Base-by-base conservation (phyloP, 2,329 filamentous ascomycete genomes). In the Neurospora crassa region DNA sequence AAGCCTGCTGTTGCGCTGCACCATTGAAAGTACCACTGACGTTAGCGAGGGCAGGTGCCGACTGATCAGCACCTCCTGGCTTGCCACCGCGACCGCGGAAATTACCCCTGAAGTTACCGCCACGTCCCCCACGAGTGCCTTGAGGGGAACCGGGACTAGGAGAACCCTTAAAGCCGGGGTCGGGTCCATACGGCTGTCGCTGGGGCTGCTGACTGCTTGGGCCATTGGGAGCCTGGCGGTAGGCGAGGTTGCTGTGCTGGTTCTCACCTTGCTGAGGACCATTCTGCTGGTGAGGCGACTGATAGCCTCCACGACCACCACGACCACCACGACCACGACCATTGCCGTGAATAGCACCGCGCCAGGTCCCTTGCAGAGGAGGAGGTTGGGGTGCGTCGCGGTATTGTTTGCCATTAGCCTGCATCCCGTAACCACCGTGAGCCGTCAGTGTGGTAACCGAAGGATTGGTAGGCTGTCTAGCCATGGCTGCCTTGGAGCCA, bases 371-470 rank as follows among this genome's bases (percentile, higher is more conserved):
- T 40, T 84, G 83, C 40, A 90, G 82, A 16, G 88, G 84, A 11
- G 83, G 80, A 16, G 88, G 89, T 1, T 85, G 81, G 1, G 84
- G 76, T 18, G 88, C 86, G 73, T 90, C 87, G 72, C 82, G 84
- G 76, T 86, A 87, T 79, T 95, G 91, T 72, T 86, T 83, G 40
- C 89, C 87, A 72, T 87, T 86, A 16, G 87, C 84, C 53, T 63
- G 53, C 42, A 85, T 81, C 16, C 78, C 78, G 83, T 84, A 79
- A 86, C 89, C 75, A 14, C 75, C 75, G 71, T 83, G 82, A 12
- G 86, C 83, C 0, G 84, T 87, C 73, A 89, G 83, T 0, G 87
- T 84, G 14, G 84, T 84, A 18, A 82, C 76, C 4, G 83, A 82
- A 53, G 78, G 80, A 75, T 82, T 82, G 45, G 81, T 79, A 10